These are phyloP conservation scores for Fusarium virguliforme DNA, from an alignment of 2,329 filamentous ascomycete genomes.

Conservation along the genomic window DNA sequence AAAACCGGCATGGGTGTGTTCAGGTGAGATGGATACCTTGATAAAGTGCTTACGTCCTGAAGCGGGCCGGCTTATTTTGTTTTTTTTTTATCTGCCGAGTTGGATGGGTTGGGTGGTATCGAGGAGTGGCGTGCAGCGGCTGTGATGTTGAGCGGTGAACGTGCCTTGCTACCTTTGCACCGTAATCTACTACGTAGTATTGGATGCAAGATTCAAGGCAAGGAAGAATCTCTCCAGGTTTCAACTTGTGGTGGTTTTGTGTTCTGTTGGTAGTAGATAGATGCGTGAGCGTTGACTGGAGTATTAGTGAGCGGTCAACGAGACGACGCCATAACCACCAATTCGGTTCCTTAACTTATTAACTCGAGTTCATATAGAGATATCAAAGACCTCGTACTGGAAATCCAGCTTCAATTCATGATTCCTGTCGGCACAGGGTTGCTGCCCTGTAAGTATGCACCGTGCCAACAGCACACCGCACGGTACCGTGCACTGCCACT, in stretches of 20 bases:
- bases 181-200: background rate
- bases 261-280: background rate
- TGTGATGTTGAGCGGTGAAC: background rate
- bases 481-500: constrained; percentile 1
- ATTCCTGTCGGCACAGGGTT: background rate
- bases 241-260: background rate
- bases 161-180: background rate
- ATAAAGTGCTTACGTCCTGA: background rate
- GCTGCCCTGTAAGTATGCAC: background rate
- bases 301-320: background rate
- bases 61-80: background rate
- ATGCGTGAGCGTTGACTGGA: background rate
- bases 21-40: constrained; percentile 4
- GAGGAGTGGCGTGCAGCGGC: background rate
- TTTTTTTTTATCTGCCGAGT: background rate
- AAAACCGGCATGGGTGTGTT: constrained; percentile 2
- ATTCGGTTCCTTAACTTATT: too few relatives aligned
- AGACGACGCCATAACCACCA: background rate
- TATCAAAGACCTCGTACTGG: too few relatives aligned
- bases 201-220: background rate
- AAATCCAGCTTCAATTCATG: background rate
- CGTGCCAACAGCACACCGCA: background rate
- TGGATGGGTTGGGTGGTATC: background rate
- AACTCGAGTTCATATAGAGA: too few relatives aligned
- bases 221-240: background rate